Evolutionary conservation across 164 flowering plant genomes (phyloP).

Genomic region (Dillenia turbinata): DNA sequence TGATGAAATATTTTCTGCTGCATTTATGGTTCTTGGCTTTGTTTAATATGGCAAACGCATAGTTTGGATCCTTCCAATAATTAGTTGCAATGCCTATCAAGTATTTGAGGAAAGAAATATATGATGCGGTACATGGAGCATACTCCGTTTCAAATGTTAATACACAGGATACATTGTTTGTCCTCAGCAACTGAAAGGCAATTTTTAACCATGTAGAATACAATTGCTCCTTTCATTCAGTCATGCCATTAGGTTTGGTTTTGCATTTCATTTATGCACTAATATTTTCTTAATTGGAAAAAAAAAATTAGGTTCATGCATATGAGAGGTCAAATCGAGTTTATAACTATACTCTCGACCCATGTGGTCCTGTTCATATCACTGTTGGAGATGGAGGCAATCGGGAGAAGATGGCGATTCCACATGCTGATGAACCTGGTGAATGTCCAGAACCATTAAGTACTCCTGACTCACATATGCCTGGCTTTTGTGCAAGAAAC

Average conservation of each 20-base stretch:
- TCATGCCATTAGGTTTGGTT: not conserved
- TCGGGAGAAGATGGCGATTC: slow-evolving; percentile 70
- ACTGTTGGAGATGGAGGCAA: slow-evolving; percentile 88
- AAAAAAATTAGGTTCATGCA: slow-evolving; percentile 68
- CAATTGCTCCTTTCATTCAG: not conserved
- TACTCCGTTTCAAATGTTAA: too few relatives aligned
- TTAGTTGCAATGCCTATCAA: too few relatives aligned
- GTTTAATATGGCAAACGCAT: too few relatives aligned
- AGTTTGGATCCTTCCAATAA: too few relatives aligned
- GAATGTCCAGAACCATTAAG: slow-evolving; percentile 73
- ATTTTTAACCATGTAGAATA: not conserved
- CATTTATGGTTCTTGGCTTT: not conserved
- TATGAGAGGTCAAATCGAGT: slow-evolving; percentile 96
- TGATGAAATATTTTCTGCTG: not conserved
- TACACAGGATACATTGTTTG: too few relatives aligned
- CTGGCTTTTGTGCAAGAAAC: slow-evolving; percentile 78
- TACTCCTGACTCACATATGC: slow-evolving; percentile 64
- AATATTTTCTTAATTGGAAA: not conserved
- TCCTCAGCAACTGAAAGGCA: too few relatives aligned
- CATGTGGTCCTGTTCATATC: slow-evolving; percentile 87
- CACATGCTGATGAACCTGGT: slow-evolving; percentile 85
- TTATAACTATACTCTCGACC: slow-evolving; percentile 76
- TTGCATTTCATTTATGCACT: not conserved
- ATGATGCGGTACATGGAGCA: too few relatives aligned
- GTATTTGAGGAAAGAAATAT: too few relatives aligned